phyloP scores from a whole-genome alignment of 2,329 filamentous ascomycete genomes.

The Cladosporium sphaerospermum region DNA sequence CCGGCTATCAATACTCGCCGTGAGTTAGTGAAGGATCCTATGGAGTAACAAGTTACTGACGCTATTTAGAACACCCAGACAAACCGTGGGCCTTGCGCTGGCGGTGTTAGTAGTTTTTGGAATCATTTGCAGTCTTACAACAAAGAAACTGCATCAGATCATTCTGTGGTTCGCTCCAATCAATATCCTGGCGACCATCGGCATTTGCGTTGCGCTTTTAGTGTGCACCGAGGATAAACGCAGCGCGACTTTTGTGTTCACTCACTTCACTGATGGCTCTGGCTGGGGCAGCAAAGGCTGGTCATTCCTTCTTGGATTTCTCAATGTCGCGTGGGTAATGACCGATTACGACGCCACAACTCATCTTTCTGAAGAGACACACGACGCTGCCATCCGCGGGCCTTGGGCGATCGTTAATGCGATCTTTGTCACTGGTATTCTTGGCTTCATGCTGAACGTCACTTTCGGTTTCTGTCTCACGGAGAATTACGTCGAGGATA shows the following conservation, averaged over 20 bases:
- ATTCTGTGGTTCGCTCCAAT: slow-evolving; percentile 62
- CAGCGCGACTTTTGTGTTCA: slow-evolving; percentile 44
- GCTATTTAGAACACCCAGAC: slow-evolving; percentile 46
- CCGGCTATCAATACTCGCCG: slow-evolving; percentile 51
- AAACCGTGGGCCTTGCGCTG: slow-evolving; percentile 55
- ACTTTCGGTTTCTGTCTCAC: slow-evolving; percentile 54
- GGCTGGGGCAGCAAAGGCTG: slow-evolving; percentile 52
- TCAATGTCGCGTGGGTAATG: slow-evolving; percentile 57
- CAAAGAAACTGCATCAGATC: slow-evolving; percentile 53
- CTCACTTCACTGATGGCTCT: slow-evolving; percentile 44
- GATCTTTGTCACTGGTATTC: slow-evolving; percentile 51
- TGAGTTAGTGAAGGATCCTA: slow-evolving; percentile 31
- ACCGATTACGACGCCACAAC: slow-evolving; percentile 48
- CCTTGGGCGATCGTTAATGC: slow-evolving; percentile 53
- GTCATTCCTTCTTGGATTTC: slow-evolving; percentile 55
- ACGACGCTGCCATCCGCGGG: slow-evolving; percentile 45
- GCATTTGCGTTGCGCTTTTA: slow-evolving; percentile 54
- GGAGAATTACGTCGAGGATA: slow-evolving; percentile 41
- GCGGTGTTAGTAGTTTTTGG: slow-evolving; percentile 50
- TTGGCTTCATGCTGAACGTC: slow-evolving; percentile 53
- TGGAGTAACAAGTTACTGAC: slow-evolving; percentile 8
- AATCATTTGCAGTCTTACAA: slow-evolving; percentile 57
- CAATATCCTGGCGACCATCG: slow-evolving; percentile 55
- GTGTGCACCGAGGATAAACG: slow-evolving; percentile 55
- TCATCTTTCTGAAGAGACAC: slow-evolving; percentile 48